phyloP scores from a whole-genome alignment of 495 filamentous ascomycete species.

The Platismatia glauca region DNA sequence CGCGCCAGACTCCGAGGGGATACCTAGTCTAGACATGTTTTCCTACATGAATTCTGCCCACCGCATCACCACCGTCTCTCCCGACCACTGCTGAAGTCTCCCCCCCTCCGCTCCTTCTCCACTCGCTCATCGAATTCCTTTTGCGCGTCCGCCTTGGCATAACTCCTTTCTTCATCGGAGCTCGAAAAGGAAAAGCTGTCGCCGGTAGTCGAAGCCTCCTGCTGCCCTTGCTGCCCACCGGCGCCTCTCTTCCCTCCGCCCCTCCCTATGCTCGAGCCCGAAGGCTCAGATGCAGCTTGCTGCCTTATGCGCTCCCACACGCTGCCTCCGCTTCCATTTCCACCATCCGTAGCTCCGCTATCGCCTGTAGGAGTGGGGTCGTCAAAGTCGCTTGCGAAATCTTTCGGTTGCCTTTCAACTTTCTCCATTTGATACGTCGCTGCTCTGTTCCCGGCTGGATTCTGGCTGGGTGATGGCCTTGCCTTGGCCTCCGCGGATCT shows the following conservation, averaged over 20 bases:
- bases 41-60: background rate
- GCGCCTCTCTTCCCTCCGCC: background rate
- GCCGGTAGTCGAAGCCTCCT: conserved; percentile 13
- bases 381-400: conserved; percentile 13
- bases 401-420: conserved; percentile 10
- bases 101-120: conserved; percentile 38
- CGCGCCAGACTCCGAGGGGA: background rate
- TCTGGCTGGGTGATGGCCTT: conserved; percentile 1
- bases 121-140: conserved; percentile 44
- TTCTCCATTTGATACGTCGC: conserved; percentile 16
- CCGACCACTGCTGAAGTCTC: conserved; percentile 7
- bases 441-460: conserved; percentile 5
- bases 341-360: conserved; percentile 1
- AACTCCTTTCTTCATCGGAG: conserved; percentile 30
- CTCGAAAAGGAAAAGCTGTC: conserved; percentile 39
- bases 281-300: conserved; percentile 6
- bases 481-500: conserved; percentile 5
- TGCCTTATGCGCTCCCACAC: conserved; percentile 23
- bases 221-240: conserved; percentile 12
- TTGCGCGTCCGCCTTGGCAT: conserved; percentile 43
- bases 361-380: conserved; percentile 9
- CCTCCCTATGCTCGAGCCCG: background rate
- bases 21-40: background rate
- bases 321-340: conserved; percentile 2
- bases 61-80: background rate